phyloP scores from a whole-genome alignment of 2,329 filamentous ascomycete genomes.

The Stemphylium lycopersici region DNA sequence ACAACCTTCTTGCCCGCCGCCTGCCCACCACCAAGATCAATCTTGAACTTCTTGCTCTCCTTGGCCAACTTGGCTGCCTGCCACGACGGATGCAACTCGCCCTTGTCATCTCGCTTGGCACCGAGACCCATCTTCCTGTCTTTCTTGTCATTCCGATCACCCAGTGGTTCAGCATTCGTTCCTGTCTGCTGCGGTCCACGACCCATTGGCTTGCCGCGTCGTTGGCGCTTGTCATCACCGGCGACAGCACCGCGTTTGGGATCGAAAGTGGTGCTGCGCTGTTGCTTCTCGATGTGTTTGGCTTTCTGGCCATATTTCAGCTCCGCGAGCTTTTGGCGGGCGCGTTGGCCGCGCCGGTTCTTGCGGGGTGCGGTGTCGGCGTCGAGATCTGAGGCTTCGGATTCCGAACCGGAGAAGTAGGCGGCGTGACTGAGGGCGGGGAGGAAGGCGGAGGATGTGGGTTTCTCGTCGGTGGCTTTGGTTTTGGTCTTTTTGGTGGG shows the following conservation, averaged over 20 bases:
- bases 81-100: conserved; percentile 69
- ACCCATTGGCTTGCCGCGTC: conserved; percentile 22
- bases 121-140: conserved; percentile 49
- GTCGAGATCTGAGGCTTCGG: conserved; percentile 67
- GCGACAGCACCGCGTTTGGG: conserved; percentile 64
- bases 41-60: conserved; percentile 56
- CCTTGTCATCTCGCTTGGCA: conserved; percentile 55
- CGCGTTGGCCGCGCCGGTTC: conserved; percentile 77
- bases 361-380: conserved; percentile 64
- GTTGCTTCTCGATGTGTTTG: conserved; percentile 64
- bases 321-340: conserved; percentile 79
- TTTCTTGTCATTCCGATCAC: conserved; percentile 10
- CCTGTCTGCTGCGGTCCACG: conserved; percentile 39
- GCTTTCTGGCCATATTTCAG: conserved; percentile 77
- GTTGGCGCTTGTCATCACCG: conserved; percentile 39
- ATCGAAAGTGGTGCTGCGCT: conserved; percentile 64
- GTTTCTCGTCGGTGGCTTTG: conserved; percentile 17
- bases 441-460: conserved; percentile 66
- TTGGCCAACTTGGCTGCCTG: conserved; percentile 67
- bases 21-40: conserved; percentile 37
- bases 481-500: conserved; percentile 25
- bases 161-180: conserved; percentile 41
- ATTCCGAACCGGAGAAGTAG: conserved; percentile 79
- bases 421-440: conserved; percentile 77
- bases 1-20: conserved; percentile 67